phyloP scores from a whole-genome alignment of 202 grass and related monocot genomes.

The Bolboschoenoplectus hybrid region DNA sequence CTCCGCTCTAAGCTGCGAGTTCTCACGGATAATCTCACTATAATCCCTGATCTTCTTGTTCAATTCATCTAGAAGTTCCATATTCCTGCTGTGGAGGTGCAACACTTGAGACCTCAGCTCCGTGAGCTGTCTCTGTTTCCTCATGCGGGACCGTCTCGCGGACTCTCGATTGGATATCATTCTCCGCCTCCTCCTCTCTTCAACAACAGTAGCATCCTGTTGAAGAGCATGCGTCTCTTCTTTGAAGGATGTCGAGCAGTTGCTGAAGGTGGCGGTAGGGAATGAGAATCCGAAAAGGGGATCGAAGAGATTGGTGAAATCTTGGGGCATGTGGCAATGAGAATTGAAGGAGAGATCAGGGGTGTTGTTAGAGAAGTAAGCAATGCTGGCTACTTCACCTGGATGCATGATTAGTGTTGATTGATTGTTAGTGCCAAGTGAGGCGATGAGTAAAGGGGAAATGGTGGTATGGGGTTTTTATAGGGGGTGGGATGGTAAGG shows the following conservation, averaged over 20 bases:
- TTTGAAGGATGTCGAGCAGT: conserved; percentile 43
- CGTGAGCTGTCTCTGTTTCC: conserved; percentile 83
- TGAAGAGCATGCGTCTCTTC: not conserved
- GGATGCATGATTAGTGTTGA: conserved; percentile 54
- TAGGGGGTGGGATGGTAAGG: not conserved
- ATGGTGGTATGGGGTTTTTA: conserved; percentile 34
- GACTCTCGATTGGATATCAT: conserved; percentile 97
- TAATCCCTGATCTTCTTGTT: conserved; percentile 65
- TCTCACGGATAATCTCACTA: conserved; percentile 54
- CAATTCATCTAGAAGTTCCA: conserved; percentile 74
- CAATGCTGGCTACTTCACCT: conserved; percentile 76
- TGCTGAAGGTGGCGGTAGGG: conserved; percentile 16
- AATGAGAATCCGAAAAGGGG: conserved; percentile 39
- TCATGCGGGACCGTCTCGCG: conserved; percentile 82
- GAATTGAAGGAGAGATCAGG: conserved; percentile 49
- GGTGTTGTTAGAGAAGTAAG: conserved; percentile 56
- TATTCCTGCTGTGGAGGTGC: conserved; percentile 62
- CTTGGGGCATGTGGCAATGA: conserved; percentile 58
- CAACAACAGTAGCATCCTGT: conserved; percentile 34
- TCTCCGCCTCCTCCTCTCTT: conserved; percentile 69
- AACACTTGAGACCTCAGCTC: conserved; percentile 72
- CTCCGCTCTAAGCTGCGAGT: conserved; percentile 54
- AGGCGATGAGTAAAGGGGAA: conserved; percentile 27
- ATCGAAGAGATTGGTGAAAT: conserved; percentile 45
- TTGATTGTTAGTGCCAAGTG: conserved; percentile 33